A percentile compares a stretch with the other conserved stretches of the same genome.
phyloP scores from a whole-genome alignment of 1,139 yeast species.

The Geotrichum bryndzae region DNA sequence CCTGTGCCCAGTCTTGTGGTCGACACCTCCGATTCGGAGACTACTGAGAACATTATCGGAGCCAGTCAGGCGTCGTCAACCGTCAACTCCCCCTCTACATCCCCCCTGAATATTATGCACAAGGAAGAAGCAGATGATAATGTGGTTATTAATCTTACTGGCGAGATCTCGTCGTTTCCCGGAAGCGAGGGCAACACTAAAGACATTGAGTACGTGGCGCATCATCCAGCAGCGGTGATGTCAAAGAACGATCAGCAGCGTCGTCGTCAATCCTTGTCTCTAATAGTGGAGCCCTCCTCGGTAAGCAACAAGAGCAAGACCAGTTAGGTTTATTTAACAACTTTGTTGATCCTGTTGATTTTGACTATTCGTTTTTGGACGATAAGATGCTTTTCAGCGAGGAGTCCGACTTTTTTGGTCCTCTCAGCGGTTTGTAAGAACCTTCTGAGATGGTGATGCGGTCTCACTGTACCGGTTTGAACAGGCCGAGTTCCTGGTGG shows the following conservation, averaged over 20 bases:
- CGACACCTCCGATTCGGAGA: background rate
- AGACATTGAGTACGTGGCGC: constrained; percentile 32
- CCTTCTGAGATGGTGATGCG: background rate
- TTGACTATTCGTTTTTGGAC: constrained; percentile 19
- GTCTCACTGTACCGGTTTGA: background rate
- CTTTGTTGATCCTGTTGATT: constrained; percentile 19
- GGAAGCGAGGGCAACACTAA: constrained; percentile 16
- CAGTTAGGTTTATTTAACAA: constrained; percentile 19
- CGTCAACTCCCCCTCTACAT: constrained; percentile 26
- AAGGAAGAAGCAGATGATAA: constrained; percentile 14
- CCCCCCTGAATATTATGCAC: constrained; percentile 13
- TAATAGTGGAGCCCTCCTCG: constrained; percentile 29
- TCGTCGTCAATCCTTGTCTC: constrained; percentile 31
- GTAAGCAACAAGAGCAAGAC: constrained; percentile 23
- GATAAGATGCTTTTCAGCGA: constrained; percentile 21
- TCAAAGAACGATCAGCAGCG: constrained; percentile 39
- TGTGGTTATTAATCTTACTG: constrained; percentile 9
- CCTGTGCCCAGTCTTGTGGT: constrained; percentile 4
- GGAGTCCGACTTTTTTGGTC: constrained; percentile 21
- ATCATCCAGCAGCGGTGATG: constrained; percentile 44
- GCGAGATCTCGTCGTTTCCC: constrained; percentile 9
- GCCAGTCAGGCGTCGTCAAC: constrained; percentile 5
- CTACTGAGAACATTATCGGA: background rate
- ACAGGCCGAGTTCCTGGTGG: background rate
- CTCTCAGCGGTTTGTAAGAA: constrained; percentile 5